Percentiles rank a stretch among this genome's conserved stretches.
Conservation (phyloP, 805 yeast genomes). For the Ogataea neopini region DNA sequence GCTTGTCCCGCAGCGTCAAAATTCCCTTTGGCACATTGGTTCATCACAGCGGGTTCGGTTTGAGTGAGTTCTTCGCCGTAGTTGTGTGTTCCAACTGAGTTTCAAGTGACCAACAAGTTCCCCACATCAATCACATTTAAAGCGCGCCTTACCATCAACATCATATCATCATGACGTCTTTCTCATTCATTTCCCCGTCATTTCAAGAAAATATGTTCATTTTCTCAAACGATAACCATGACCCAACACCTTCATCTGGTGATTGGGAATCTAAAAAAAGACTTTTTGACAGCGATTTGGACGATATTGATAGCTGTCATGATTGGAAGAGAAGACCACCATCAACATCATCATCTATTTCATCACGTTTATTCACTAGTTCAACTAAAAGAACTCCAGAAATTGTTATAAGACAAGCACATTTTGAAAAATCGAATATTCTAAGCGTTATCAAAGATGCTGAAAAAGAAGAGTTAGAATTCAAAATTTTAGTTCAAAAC, state of each 20-base stretch:
- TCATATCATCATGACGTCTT: conserved; percentile 1
- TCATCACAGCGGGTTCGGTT: too few relatives aligned
- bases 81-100: not conserved
- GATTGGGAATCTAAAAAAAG: conserved; percentile 5
- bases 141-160: not conserved
- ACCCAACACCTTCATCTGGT: not conserved
- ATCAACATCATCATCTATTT: conserved; percentile 8
- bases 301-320: not conserved
- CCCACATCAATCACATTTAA: not conserved
- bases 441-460: conserved; percentile 12
- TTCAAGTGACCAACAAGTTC: not conserved
- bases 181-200: conserved; percentile 1
- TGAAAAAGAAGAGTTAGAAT: not conserved
- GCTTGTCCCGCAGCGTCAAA: conserved; percentile 3
- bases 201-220: not conserved
- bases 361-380: conserved; percentile 3
- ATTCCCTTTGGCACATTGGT: not conserved
- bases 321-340: conserved; percentile 10
- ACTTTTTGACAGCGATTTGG: not conserved
- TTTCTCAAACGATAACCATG: not conserved
- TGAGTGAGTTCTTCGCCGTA: conserved; percentile 1
- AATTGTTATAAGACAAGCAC: conserved; percentile 24
- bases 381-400: conserved; percentile 14
- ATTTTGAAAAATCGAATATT: conserved; percentile 19
- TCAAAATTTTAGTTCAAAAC: conserved; percentile 9